phyloP scores from a whole-genome alignment of 768 basidiomycete species.

The Mycena vulgaris region DNA sequence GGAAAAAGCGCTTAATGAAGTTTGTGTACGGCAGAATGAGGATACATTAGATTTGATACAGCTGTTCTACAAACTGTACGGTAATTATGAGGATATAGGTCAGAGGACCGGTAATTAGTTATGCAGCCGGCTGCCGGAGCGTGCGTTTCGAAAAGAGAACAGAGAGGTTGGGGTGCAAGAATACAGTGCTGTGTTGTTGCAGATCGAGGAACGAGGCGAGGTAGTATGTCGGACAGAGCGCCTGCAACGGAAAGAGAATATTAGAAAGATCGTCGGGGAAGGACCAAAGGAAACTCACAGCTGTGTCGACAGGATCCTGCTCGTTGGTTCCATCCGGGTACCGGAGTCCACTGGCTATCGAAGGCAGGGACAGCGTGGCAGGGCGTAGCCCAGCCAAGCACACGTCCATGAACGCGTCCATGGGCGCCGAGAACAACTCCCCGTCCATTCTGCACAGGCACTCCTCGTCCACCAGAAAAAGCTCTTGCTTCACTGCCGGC shows the following conservation, averaged over 20 bases:
- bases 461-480: slow-evolving; percentile 28
- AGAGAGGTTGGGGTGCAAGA: slow-evolving; percentile 12
- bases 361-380: neutral
- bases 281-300: slow-evolving; percentile 3
- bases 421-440: slow-evolving; percentile 26
- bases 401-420: slow-evolving; percentile 32
- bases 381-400: slow-evolving; percentile 23
- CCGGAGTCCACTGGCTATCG: neutral
- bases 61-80: neutral
- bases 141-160: slow-evolving; percentile 26
- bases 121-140: neutral
- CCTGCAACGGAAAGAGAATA: neutral
- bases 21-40: too few relatives aligned
- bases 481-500: slow-evolving; percentile 3
- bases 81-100: neutral
- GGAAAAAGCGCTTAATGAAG: too few relatives aligned
- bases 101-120: neutral
- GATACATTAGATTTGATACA: neutral
- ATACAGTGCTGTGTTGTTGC: neutral
- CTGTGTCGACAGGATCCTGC: neutral
- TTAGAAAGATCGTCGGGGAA: neutral
- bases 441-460: slow-evolving; percentile 20
- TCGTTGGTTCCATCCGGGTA: too few relatives aligned
- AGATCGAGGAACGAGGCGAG: slow-evolving; percentile 26
- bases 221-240: slow-evolving; percentile 13